Percentiles rank a stretch among this genome's conserved stretches.
These are phyloP conservation scores for Dorcoceras hygrometricum DNA, from an alignment of 257 asterid species.

Conservation along the genomic window DNA sequence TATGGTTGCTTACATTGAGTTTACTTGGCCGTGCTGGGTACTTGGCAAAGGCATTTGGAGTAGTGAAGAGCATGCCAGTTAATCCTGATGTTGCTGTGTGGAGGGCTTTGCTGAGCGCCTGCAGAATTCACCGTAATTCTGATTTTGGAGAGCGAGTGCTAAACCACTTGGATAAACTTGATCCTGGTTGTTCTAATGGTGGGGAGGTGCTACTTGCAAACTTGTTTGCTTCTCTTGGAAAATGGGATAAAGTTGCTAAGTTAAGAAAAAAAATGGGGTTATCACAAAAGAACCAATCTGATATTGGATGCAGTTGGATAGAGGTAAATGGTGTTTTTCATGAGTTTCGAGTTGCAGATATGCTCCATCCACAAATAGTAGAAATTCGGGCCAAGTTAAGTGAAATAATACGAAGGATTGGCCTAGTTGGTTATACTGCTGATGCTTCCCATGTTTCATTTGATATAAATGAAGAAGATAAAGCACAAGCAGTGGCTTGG, in stretches of 20 bases:
- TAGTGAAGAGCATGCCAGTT: constrained; percentile 57
- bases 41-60: constrained; percentile 65
- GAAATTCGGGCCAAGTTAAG: constrained; percentile 45
- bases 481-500: constrained; percentile 62
- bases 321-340: constrained; percentile 52
- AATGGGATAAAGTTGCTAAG: constrained; percentile 58
- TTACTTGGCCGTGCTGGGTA: constrained; percentile 83
- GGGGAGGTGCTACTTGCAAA: constrained; percentile 65
- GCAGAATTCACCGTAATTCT: constrained; percentile 57
- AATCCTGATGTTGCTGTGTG: constrained; percentile 60
- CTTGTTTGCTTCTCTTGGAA: constrained; percentile 70
- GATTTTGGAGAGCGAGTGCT: constrained; percentile 50
- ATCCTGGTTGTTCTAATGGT: constrained; percentile 33
- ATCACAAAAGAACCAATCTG: constrained; percentile 37
- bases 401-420: constrained; percentile 40
- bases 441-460: constrained; percentile 50
- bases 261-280: constrained; percentile 43
- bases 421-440: constrained; percentile 45
- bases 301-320: constrained; percentile 73
- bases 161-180: constrained; percentile 43
- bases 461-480: constrained; percentile 58
- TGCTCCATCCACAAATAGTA: constrained; percentile 45
- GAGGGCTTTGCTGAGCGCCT: constrained; percentile 79
- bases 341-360: constrained; percentile 69
- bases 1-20: constrained; percentile 77